phyloP scores from a whole-genome alignment of 1,284 basidiomycete genomes.

The Trichosporon asahii region DNA sequence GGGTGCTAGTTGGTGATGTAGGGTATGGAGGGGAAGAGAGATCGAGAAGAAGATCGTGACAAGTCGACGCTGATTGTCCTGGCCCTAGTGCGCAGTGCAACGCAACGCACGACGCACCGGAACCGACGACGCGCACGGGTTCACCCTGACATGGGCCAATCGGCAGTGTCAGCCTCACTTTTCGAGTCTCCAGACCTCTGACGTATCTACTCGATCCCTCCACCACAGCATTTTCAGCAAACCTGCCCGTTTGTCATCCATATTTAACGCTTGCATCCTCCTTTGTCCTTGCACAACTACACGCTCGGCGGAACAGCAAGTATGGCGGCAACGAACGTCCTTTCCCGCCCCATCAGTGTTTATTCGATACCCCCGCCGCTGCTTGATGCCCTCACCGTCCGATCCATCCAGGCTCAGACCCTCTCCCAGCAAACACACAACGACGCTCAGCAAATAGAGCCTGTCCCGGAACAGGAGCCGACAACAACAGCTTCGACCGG shows the following conservation, averaged over 20 bases:
- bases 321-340: conserved; percentile 16
- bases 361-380: conserved; percentile 67
- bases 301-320: background rate
- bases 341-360: conserved; percentile 46
- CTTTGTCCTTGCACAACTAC: background rate
- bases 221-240: background rate
- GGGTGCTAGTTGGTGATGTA: conserved; percentile 4
- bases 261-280: background rate
- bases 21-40: conserved; percentile 12
- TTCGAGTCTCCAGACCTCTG: background rate
- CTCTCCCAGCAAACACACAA: background rate
- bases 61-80: background rate
- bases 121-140: conserved; percentile 8
- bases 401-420: conserved; percentile 49
- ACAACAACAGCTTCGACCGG: conserved; percentile 32
- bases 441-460: background rate
- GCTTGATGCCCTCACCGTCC: conserved; percentile 63
- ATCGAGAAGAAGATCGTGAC: background rate
- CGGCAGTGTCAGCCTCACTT: background rate
- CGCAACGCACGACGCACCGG: conserved; percentile 7
- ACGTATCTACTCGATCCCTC: background rate
- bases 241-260: background rate
- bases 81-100: background rate
- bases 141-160: conserved; percentile 1
- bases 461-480: background rate